phyloP scores from a whole-genome alignment of 2,329 filamentous ascomycete genomes.

The Ceratocystis papillata region DNA sequence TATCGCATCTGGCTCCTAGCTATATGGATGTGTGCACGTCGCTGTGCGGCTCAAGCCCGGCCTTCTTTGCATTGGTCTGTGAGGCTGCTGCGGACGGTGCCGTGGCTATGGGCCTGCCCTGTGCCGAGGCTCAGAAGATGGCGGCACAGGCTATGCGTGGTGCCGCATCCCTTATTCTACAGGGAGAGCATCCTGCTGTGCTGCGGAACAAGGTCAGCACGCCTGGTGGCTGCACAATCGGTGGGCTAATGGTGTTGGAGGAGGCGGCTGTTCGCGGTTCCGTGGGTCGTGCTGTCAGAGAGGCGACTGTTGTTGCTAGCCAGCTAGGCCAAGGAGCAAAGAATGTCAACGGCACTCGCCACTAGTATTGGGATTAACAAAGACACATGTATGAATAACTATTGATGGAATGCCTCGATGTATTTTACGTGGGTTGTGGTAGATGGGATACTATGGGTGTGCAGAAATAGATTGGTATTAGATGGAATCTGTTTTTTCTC shows the following conservation, averaged over 20 bases:
- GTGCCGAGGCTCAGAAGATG: constrained; percentile 63
- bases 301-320: constrained; percentile 59
- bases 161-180: constrained; percentile 56
- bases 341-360: constrained; percentile 32
- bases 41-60: constrained; percentile 62
- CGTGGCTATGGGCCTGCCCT: constrained; percentile 66
- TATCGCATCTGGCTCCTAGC: constrained; percentile 53
- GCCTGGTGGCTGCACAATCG: constrained; percentile 68
- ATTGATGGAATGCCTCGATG: constrained; percentile 22
- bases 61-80: constrained; percentile 64
- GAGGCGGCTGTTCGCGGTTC: constrained; percentile 59
- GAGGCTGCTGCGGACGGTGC: constrained; percentile 68
- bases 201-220: constrained; percentile 67
- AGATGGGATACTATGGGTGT: not conserved
- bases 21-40: constrained; percentile 65
- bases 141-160: constrained; percentile 70
- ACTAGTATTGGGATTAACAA: constrained; percentile 24
- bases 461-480: constrained; percentile 4
- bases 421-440: not conserved
- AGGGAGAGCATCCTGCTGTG: constrained; percentile 63
- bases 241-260: constrained; percentile 61
- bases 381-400: not conserved
- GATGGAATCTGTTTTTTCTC: not conserved
- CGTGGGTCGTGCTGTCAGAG: constrained; percentile 56
- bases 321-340: constrained; percentile 43